Conservation (phyloP, 495 filamentous ascomycete species). For the Hypoxylon subgilvum region DNA sequence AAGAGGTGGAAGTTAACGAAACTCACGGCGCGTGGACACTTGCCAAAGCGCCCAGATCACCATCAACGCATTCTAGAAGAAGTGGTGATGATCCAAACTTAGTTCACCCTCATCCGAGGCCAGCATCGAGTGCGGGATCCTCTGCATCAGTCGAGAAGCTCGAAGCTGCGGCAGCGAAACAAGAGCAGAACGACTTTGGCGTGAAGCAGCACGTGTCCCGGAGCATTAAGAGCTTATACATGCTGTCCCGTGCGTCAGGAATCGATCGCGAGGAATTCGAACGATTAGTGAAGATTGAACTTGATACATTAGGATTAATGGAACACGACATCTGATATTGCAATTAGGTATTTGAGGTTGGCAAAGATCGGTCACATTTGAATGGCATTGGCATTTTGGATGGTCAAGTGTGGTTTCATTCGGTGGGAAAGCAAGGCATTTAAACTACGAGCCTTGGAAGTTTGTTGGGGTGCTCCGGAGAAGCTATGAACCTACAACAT, state of each 20-base stretch:
- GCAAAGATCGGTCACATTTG: constrained; percentile 16
- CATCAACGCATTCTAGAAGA: constrained; percentile 41
- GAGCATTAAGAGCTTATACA: constrained; percentile 86
- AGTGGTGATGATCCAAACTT: constrained; percentile 36
- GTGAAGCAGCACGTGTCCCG: constrained; percentile 89
- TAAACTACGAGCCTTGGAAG: background rate
- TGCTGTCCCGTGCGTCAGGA: constrained; percentile 77
- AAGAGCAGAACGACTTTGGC: constrained; percentile 74
- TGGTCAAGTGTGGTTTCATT: background rate
- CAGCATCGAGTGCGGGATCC: constrained; percentile 60
- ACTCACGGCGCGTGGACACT: constrained; percentile 46
- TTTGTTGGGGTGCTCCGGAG: constrained; percentile 27
- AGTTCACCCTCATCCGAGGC: constrained; percentile 53
- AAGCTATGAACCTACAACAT: too few relatives aligned
- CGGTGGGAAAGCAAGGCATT: constrained; percentile 14
- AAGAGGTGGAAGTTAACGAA: constrained; percentile 32
- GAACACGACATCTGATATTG: too few relatives aligned
- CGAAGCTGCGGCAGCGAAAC: constrained; percentile 67
- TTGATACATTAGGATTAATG: constrained; percentile 76
- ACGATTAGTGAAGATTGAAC: constrained; percentile 75
- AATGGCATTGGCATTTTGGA: constrained; percentile 17
- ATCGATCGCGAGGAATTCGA: constrained; percentile 87
- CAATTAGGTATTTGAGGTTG: constrained; percentile 17
- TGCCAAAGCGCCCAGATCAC: constrained; percentile 48
- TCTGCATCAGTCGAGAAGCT: constrained; percentile 67